phyloP scores from a whole-genome alignment of 148 eudicot genomes.

The Silene latifolia region DNA sequence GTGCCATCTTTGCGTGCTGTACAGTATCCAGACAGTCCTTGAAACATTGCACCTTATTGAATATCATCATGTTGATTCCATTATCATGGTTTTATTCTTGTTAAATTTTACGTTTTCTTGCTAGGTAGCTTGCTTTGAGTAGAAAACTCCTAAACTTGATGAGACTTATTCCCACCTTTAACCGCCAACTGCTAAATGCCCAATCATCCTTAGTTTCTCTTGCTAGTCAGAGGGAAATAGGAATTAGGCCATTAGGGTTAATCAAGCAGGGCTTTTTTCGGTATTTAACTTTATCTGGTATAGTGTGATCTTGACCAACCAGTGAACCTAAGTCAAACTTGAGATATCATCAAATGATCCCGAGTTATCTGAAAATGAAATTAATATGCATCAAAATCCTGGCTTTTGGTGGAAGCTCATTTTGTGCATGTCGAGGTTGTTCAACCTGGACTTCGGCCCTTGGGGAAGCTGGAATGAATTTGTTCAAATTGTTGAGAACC shows the following conservation, averaged over 20 bases:
- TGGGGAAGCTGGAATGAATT: neutral
- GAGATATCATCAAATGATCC: neutral
- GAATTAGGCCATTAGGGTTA: neutral
- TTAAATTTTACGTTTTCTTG: neutral
- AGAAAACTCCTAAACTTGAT: neutral
- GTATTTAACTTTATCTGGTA: neutral
- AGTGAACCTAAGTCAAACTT: neutral
- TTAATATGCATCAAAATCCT: too few species aligned
- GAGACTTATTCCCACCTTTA: neutral
- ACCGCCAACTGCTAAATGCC: neutral
- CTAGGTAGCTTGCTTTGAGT: neutral
- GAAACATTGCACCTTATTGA: neutral
- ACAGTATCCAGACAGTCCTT: neutral
- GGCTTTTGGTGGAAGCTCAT: neutral
- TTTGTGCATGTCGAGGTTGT: neutral
- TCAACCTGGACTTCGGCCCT: neutral
- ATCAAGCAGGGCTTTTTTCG: neutral
- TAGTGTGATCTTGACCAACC: conserved; percentile 4
- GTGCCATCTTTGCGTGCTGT: neutral
- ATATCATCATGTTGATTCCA: neutral
- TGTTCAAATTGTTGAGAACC: too few species aligned
- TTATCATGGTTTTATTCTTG: neutral
- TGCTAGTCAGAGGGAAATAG: neutral
- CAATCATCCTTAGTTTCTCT: neutral
- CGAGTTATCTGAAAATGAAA: too few species aligned